Evolutionary conservation across 148 eudicot species (phyloP), one percentile per base, ranked within the genome.

Genomic region (Polygonum aviculare): DNA sequence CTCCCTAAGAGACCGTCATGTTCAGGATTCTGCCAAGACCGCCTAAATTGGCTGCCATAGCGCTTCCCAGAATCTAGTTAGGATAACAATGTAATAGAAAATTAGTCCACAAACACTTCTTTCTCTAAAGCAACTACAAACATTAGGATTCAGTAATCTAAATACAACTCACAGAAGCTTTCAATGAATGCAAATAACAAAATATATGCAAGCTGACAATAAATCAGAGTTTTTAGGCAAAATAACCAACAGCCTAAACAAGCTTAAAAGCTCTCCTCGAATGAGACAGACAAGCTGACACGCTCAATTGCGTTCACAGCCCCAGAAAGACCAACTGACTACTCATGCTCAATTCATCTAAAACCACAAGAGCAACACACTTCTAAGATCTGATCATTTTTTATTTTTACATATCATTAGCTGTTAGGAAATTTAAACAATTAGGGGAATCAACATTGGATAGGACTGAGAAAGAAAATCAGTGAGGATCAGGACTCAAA

Each of bases 1-100:
- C 99, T 92, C 75, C 99, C 99, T 59, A 96, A 94, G 82, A 96
- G 98, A 79, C 99, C 99, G 84, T 93, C 99, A 79, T 91, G 99
- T 79, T 93, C 98, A 73, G 93, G 62, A 78, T 80, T 86, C 83
- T 91, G 99, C 91, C 91, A 87, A 75, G 97, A 62, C 55, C 91
- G 81, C 78, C 90, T 88, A 77, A 85, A 73, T 72, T 84, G 94
- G 83, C 82, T 84, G 73, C 86, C 83, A 70, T 60, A 84, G 76
- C 83, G 86, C 85, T 86, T 90, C 77, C 94, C 97, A 74, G 94
- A 83, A 76, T 93, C 99, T 93, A 77, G 10, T 8, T 69, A 60
- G 83, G 47, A 82, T 22, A 3, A 75, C 16, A 73, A 44, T 41
- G 60, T 18, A 57, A 41, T 50, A 38, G n/a, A 50, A 74, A 26